Conservation (phyloP, 2,329 filamentous ascomycete species). For the Parascedosporium putredinis region DNA sequence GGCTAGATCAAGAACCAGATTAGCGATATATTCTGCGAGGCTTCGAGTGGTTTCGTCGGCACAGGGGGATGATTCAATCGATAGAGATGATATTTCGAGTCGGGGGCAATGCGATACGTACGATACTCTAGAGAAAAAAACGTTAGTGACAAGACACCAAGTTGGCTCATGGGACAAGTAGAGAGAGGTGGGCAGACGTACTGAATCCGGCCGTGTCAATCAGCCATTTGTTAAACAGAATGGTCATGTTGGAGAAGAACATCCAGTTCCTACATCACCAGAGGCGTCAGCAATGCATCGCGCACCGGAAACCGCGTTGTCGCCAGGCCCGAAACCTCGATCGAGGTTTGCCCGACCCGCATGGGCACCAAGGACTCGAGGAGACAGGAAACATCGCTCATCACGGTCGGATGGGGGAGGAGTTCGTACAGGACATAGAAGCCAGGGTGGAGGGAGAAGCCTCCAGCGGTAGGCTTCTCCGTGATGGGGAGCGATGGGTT, state of each 20-base stretch:
- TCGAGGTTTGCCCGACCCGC: not conserved
- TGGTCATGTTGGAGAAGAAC: constrained; percentile 71
- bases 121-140: constrained; percentile 23
- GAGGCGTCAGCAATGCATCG: not conserved
- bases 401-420: no score
- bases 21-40: not conserved
- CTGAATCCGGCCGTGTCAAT: constrained; percentile 65
- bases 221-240: constrained; percentile 89
- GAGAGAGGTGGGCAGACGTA: constrained; percentile 30
- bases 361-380: not conserved
- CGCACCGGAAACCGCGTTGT: not conserved
- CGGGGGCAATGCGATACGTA: constrained; percentile 21
- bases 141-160: constrained; percentile 15
- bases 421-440: constrained; percentile 20
- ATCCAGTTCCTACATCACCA: constrained; percentile 57
- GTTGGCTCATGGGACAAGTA: not conserved
- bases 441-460: constrained; percentile 15
- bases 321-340: not conserved
- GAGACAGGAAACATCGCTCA: no score
- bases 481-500: constrained; percentile 3
- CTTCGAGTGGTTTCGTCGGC: not conserved
- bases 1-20: constrained; percentile 20
- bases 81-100: no score
- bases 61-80: no score
- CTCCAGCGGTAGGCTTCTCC: constrained; percentile 15